Evolutionary conservation across 2,329 filamentous ascomycete species (phyloP), one percentile per base, ranked within the genome.

Genomic region (Stylonectria norvegica): DNA sequence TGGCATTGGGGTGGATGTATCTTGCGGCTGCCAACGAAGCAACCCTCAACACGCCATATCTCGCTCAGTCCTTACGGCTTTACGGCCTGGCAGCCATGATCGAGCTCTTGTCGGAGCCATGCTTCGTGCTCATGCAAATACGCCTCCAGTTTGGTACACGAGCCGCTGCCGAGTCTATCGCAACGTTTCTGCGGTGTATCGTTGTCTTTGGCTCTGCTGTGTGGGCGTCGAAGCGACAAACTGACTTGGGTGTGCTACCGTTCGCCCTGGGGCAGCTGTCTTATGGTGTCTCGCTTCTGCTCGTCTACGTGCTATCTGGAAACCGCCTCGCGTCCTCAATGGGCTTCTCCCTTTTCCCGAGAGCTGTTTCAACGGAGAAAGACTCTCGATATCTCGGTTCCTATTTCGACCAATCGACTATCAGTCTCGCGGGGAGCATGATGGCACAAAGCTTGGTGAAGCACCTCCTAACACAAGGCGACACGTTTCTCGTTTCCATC

Each of bases 401-500:
- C 3, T 76, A 76, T 47, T 88, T 96, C 59, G 85, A 87, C 43
- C 69, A 69, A 9, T 76, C 81, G 2, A 80, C 94, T 2, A 68
- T 93, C 19, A 76, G 76, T 12, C 76, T 97, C 4, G 85, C 85
- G 4, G 73, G 76, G n/a, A 94, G 85, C 56, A 79, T 97, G 62
- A 91, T 89, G 67, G 70, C 89, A 5, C 93, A 98, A 66, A 90
- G 87, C 23, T 67, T 89, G 15, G 80, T 97, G 56, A 98, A 98
- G 65, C 91, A 97, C 61, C 62, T 97, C 37, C 78, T 98, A 37
- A 97, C 93, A 0, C 89, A 97, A 66, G 93, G 91, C 44, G 93
- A 98, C 67, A 89, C 89, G 2, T 79, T 97, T 52, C 80, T 97
- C 35, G 84, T 98, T 48, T 84, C 86, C 12, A 68, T 83, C 10